Percentiles rank a stretch among this genome's conserved stretches.
These are phyloP conservation scores for Aspergillus sclerotioniger DNA, from an alignment of 495 filamentous ascomycete species.

Conservation along the genomic window DNA sequence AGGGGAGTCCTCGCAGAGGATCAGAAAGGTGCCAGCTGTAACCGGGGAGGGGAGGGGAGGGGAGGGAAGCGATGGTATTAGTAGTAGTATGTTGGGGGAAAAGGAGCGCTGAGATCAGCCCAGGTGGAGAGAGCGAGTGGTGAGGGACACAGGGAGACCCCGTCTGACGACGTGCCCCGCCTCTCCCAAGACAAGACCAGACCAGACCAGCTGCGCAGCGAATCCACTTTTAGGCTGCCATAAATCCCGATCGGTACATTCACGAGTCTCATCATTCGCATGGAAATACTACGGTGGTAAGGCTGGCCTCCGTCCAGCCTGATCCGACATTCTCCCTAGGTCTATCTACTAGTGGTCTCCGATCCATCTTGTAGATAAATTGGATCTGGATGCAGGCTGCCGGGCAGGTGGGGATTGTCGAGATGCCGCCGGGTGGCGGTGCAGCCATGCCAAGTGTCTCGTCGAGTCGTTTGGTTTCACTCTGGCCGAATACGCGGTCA, in stretches of 20 bases:
- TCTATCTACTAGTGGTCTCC: too few relatives aligned
- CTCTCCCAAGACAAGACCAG: not conserved
- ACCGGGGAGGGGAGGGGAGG: not conserved
- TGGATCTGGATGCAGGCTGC: too few relatives aligned
- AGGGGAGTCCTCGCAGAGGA: slow-evolving; percentile 9
- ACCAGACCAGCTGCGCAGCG: not conserved
- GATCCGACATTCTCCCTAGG: too few relatives aligned
- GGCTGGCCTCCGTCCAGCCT: too few relatives aligned
- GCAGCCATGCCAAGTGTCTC: not conserved
- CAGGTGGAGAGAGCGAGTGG: not conserved
- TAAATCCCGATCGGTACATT: not conserved
- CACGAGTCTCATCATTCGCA: not conserved
- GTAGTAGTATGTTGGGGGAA: not conserved
- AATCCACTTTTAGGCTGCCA: not conserved
- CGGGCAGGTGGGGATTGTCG: too few relatives aligned
- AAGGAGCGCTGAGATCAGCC: not conserved
- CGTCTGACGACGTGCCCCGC: not conserved
- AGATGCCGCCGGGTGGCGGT: not conserved
- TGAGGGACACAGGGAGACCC: not conserved
- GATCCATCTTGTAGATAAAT: too few relatives aligned
- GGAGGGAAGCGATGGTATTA: not conserved
- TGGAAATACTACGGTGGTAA: too few relatives aligned
- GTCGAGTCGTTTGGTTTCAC: not conserved
- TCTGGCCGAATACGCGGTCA: not conserved
- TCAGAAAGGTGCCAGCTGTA: slow-evolving; percentile 6